Percentiles rank a stretch among this genome's conserved stretches.
Evolutionary conservation across 2,329 filamentous ascomycete genomes (phyloP).

Genomic region (Hymenoscyphus fructigenus): DNA sequence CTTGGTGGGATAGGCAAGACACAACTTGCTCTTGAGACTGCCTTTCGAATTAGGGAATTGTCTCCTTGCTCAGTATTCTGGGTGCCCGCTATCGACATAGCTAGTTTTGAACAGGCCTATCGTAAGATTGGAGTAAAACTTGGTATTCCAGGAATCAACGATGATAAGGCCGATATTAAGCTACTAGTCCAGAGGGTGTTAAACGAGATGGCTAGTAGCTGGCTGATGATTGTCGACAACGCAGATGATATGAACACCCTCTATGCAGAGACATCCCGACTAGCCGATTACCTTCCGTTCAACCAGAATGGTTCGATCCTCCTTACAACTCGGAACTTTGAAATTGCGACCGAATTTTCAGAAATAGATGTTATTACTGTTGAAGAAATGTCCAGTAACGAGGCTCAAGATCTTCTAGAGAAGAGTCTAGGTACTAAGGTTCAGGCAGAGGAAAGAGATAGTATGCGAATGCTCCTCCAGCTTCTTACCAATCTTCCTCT

Average conservation of each 20-base stretch:
- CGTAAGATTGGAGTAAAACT: constrained; percentile 5
- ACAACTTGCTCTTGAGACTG: constrained; percentile 6
- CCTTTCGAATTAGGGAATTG: not conserved
- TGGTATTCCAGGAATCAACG: not conserved
- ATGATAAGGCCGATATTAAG: constrained; percentile 6
- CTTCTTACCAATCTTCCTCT: constrained; percentile 17
- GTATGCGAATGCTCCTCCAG: constrained; percentile 4
- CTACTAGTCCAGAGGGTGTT: not conserved
- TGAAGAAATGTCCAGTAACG: constrained; percentile 7
- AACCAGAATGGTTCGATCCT: constrained; percentile 12
- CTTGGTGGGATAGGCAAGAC: constrained; percentile 7
- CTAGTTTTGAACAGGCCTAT: constrained; percentile 1
- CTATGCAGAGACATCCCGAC: not conserved
- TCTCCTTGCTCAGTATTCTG: constrained; percentile 5
- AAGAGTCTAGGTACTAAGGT: constrained; percentile 18
- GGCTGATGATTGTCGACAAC: constrained; percentile 43
- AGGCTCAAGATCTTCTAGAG: constrained; percentile 11
- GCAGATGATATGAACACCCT: constrained; percentile 38
- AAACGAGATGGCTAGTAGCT: not conserved
- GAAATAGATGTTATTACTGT: constrained; percentile 10
- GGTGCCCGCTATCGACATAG: not conserved
- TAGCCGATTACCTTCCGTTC: constrained; percentile 15
- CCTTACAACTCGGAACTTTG: constrained; percentile 16
- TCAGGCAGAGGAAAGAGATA: not conserved
- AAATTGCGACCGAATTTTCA: constrained; percentile 9